phyloP scores from a whole-genome alignment of 192 early-diverging fungal species.

The Linnemannia zychae region DNA sequence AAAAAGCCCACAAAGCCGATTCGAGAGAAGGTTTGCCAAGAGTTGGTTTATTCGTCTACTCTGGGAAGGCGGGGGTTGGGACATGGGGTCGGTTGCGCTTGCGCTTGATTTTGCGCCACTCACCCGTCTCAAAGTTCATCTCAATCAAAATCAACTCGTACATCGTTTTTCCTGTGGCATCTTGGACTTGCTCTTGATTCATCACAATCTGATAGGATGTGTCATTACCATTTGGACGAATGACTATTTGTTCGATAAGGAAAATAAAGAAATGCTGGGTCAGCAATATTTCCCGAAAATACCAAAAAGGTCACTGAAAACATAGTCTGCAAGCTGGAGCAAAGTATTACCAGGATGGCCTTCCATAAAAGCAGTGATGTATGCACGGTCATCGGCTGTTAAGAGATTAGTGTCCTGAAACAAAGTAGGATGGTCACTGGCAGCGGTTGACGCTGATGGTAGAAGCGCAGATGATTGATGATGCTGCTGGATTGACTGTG shows the following conservation, averaged over 20 bases:
- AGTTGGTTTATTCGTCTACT: neutral
- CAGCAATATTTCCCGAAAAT: neutral
- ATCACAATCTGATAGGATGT: constrained; percentile 47
- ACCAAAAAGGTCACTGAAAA: neutral
- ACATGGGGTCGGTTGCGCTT: constrained; percentile 23
- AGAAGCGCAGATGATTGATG: neutral
- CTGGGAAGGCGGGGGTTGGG: neutral
- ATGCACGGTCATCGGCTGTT: constrained; percentile 34
- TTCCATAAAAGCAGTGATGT: constrained; percentile 44
- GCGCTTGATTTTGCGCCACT: constrained; percentile 56
- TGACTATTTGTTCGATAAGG: constrained; percentile 2
- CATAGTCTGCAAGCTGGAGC: neutral
- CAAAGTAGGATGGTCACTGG: constrained; percentile 36
- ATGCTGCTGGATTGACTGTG: constrained; percentile 15
- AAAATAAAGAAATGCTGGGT: neutral
- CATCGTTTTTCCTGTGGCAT: constrained; percentile 36
- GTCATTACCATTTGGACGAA: constrained; percentile 47
- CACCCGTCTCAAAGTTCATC: constrained; percentile 58
- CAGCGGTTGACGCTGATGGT: neutral
- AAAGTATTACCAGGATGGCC: constrained; percentile 49
- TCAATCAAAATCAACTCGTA: constrained; percentile 54
- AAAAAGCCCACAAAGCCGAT: too few species aligned
- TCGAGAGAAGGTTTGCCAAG: neutral
- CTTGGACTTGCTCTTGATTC: constrained; percentile 55
- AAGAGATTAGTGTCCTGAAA: constrained; percentile 51